Conservation (phyloP, 129 eudicot species). For the Silybum marianum region DNA sequence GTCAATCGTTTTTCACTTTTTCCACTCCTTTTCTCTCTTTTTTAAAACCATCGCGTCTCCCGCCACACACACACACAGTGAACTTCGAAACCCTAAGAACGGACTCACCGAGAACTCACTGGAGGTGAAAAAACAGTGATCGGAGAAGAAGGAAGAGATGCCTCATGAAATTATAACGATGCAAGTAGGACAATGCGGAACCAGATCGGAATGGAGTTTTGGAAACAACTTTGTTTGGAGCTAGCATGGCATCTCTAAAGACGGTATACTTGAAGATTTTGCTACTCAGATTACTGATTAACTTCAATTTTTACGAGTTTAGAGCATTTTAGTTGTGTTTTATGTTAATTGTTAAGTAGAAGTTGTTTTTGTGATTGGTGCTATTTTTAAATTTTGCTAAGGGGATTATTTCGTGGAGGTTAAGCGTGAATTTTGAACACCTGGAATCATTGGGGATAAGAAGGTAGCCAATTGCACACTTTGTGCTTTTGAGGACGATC, state of each 20-base stretch:
- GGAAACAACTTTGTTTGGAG: conserved; percentile 98
- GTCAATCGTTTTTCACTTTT: conserved; percentile 20
- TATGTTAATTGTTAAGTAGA: not conserved
- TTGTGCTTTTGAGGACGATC: not conserved
- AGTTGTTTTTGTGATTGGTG: not conserved
- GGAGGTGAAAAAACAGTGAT: not conserved
- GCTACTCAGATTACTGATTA: conserved; percentile 79
- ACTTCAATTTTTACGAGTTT: not conserved
- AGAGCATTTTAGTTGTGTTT: not conserved
- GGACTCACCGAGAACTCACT: not conserved
- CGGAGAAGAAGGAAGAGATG: conserved; percentile 45
- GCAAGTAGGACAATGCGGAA: conserved; percentile 99
- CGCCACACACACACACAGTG: conserved; percentile 25
- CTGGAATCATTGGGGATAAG: not conserved
- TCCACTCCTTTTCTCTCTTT: conserved; percentile 22
- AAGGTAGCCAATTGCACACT: not conserved
- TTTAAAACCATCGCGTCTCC: conserved; percentile 29
- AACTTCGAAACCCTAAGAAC: conserved; percentile 30
- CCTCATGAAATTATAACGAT: conserved; percentile 93
- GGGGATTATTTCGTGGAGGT: not conserved
- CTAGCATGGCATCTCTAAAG: conserved; percentile 98
- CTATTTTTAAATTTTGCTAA: not conserved
- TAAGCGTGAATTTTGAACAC: not conserved
- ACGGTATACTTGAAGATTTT: conserved; percentile 97
- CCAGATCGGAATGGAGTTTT: conserved; percentile 99